phyloP scores from a whole-genome alignment of 1,284 basidiomycete species.

The Heterobasidion occidentale region DNA sequence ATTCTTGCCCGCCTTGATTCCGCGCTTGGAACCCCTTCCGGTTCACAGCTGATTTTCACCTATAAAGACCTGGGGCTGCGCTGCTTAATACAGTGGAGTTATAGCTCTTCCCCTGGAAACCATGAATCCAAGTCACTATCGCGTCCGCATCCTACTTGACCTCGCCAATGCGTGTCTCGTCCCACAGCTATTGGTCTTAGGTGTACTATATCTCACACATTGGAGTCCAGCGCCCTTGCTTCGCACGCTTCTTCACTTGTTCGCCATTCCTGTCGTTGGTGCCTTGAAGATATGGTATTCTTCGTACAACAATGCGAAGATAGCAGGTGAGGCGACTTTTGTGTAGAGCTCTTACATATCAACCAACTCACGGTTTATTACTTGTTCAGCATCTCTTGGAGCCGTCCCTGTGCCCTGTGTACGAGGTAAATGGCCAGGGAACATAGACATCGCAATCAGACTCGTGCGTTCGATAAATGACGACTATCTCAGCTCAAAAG shows the following conservation, averaged over 20 bases:
- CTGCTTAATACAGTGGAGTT: no score
- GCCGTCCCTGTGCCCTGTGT: conserved; percentile 45
- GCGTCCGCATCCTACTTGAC: conserved; percentile 25
- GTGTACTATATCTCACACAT: background rate
- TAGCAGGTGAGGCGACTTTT: background rate
- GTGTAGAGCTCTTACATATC: background rate
- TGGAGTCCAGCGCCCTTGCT: background rate
- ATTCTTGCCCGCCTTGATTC: no score
- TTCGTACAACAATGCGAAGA: background rate
- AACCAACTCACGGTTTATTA: no score
- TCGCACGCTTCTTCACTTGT: background rate
- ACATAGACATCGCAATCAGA: conserved; percentile 51
- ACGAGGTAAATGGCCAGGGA: conserved; percentile 59
- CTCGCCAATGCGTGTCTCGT: conserved; percentile 19
- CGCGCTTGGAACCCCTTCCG: no score
- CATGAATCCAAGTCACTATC: conserved; percentile 22
- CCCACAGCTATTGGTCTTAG: conserved; percentile 21
- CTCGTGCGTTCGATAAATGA: conserved; percentile 46
- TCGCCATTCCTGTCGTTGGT: background rate
- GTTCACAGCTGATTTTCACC: no score
- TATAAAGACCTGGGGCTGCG: no score
- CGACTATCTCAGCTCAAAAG: conserved; percentile 46
- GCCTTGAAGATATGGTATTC: background rate
- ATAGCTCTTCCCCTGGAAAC: background rate
- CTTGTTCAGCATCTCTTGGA: conserved; percentile 21